phyloP scores from a whole-genome alignment of 768 basidiomycete genomes.

The Collybia sordida region DNA sequence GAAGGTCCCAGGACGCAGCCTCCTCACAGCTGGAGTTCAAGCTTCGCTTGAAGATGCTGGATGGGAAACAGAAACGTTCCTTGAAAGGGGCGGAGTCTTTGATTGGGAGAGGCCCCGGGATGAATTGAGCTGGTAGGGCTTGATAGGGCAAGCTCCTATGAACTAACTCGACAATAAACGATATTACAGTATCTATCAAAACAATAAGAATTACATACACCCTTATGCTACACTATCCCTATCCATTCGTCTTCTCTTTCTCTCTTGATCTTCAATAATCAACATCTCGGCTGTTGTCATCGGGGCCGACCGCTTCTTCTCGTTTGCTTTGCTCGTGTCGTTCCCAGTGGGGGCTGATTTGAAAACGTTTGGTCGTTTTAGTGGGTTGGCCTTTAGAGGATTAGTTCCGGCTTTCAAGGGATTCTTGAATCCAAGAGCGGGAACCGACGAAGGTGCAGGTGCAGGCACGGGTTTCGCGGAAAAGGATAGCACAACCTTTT shows the following conservation, averaged over 20 bases:
- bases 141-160: background rate
- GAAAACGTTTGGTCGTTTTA: conserved; percentile 77
- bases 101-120: conserved; percentile 16
- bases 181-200: background rate
- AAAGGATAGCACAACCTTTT: conserved; percentile 77
- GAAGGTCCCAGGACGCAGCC: conserved; percentile 19
- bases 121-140: conserved; percentile 5
- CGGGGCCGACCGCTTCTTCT: conserved; percentile 62
- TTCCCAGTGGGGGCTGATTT: conserved; percentile 45
- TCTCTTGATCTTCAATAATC: conserved; percentile 88
- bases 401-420: conserved; percentile 56
- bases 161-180: background rate
- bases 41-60: conserved; percentile 22
- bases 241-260: conserved; percentile 81
- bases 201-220: background rate
- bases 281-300: conserved; percentile 85
- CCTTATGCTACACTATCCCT: conserved; percentile 28
- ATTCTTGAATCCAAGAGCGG: conserved; percentile 58
- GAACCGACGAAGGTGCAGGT: conserved; percentile 28
- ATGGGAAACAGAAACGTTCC: conserved; percentile 17
- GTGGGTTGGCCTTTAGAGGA: conserved; percentile 63
- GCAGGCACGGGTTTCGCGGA: conserved; percentile 50
- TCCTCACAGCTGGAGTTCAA: conserved; percentile 22
- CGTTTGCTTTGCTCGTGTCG: conserved; percentile 37
- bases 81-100: conserved; percentile 20